Percentiles rank a stretch among this genome's conserved stretches.
These are phyloP conservation scores for Volvox reticuliferus DNA, from an alignment of 139 green algal species.

Conservation along the genomic window DNA sequence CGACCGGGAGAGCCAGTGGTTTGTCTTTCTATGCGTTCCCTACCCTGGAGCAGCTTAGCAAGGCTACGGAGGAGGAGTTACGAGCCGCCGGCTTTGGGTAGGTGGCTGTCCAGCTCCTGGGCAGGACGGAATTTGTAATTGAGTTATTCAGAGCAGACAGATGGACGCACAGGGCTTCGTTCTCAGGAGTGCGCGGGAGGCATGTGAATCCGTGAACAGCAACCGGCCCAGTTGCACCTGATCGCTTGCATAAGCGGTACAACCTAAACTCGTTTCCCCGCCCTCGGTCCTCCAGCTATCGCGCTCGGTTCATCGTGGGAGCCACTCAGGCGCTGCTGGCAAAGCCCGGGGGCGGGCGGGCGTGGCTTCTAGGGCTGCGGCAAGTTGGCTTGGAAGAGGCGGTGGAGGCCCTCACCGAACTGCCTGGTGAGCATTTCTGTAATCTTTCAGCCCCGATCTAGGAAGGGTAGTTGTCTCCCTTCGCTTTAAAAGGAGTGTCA, in stretches of 20 bases:
- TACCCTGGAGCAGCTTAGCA: slow-evolving; percentile 85
- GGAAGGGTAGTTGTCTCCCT: too few species aligned
- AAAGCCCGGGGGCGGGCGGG: slow-evolving; percentile 71
- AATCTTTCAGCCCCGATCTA: too few species aligned
- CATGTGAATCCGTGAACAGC: too few species aligned
- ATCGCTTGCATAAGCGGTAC: too few species aligned
- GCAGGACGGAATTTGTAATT: too few species aligned
- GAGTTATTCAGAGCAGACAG: too few species aligned
- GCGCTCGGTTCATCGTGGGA: slow-evolving; percentile 89
- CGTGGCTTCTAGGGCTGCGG: slow-evolving; percentile 86
- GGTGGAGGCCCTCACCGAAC: slow-evolving; percentile 69
- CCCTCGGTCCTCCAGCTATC: slow-evolving; percentile 53
- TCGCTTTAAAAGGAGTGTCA: too few species aligned
- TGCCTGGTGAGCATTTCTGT: slow-evolving; percentile 71
- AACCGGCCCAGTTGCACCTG: too few species aligned
- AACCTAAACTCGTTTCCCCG: too few species aligned
- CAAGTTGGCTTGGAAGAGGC: slow-evolving; percentile 76
- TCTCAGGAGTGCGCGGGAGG: too few species aligned
- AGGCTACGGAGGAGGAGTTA: slow-evolving; percentile 85
- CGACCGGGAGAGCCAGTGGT: background rate
- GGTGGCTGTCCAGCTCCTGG: background rate
- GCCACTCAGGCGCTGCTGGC: slow-evolving; percentile 68
- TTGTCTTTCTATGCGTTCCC: slow-evolving; percentile 83
- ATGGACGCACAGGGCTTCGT: too few species aligned
- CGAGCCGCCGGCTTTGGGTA: slow-evolving; percentile 89